Evolutionary conservation across 805 yeast species (phyloP).

Genomic region (Pichia sporocuriosa): DNA sequence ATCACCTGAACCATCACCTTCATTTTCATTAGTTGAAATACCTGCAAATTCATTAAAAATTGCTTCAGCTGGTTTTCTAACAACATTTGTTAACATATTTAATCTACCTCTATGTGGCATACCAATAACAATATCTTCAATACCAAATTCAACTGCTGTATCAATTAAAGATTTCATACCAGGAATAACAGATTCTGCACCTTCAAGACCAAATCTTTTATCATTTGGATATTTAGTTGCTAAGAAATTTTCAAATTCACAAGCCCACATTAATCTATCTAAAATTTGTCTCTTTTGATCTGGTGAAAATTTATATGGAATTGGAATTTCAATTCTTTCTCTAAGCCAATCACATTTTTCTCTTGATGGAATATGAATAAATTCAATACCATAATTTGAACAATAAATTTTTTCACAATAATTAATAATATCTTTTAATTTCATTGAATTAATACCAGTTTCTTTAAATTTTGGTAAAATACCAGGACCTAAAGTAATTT

Average conservation of each 20-base stretch:
- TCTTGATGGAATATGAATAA: slow-evolving; percentile 93
- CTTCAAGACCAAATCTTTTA: slow-evolving; percentile 97
- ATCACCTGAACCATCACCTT: slow-evolving; percentile 99
- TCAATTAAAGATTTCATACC: slow-evolving; percentile 96
- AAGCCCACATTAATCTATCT: slow-evolving; percentile 95
- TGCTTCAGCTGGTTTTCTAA: slow-evolving; percentile 96
- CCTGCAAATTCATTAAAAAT: slow-evolving; percentile 96
- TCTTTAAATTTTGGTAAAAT: slow-evolving; percentile 85
- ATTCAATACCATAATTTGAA: slow-evolving; percentile 85
- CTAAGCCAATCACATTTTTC: slow-evolving; percentile 98
- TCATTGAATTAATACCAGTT: slow-evolving; percentile 51
- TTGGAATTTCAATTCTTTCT: slow-evolving; percentile 89
- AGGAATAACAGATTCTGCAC: slow-evolving; percentile 94
- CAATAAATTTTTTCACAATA: slow-evolving; percentile 83
- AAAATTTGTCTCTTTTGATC: slow-evolving; percentile 95
- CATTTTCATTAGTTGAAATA: slow-evolving; percentile 71
- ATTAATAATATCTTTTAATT: slow-evolving; percentile 69
- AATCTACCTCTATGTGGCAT: slow-evolving; percentile 99
- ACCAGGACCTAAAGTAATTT: slow-evolving; percentile 94
- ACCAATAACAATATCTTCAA: slow-evolving; percentile 95
- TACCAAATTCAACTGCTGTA: slow-evolving; percentile 84
- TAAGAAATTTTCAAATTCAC: slow-evolving; percentile 87
- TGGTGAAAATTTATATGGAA: slow-evolving; percentile 70
- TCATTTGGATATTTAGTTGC: slow-evolving; percentile 96
- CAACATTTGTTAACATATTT: slow-evolving; percentile 95